These are phyloP conservation scores for Rhodocollybia butyracea DNA, from an alignment of 768 basidiomycete genomes.

Conservation along the genomic window DNA sequence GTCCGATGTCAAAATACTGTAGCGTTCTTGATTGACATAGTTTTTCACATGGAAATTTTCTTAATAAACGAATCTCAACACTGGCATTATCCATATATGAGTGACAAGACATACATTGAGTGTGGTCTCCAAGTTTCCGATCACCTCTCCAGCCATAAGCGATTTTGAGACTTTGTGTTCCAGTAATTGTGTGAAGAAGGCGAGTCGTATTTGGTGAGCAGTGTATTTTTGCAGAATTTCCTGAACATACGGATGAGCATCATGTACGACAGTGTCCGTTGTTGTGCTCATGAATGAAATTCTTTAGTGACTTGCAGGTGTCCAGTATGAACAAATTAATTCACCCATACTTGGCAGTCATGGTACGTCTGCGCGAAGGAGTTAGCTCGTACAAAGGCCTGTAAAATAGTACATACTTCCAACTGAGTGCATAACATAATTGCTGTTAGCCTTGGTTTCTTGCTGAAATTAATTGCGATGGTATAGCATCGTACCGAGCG, in stretches of 20 bases:
- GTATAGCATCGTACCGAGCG: slow-evolving; percentile 62
- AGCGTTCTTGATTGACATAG: slow-evolving; percentile 54
- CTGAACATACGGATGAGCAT: slow-evolving; percentile 35
- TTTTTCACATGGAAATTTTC: slow-evolving; percentile 97
- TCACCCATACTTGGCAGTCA: slow-evolving; percentile 90
- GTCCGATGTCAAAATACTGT: slow-evolving; percentile 47
- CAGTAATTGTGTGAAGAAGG: slow-evolving; percentile 89
- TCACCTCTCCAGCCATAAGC: slow-evolving; percentile 85
- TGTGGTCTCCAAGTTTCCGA: slow-evolving; percentile 73
- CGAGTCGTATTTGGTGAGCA: slow-evolving; percentile 84
- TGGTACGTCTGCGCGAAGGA: slow-evolving; percentile 76
- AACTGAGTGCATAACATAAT: slow-evolving; percentile 97
- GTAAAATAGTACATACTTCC: slow-evolving; percentile 53
- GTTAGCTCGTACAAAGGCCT: neutral
- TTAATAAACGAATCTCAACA: slow-evolving; percentile 24
- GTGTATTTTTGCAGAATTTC: slow-evolving; percentile 83
- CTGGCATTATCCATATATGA: slow-evolving; percentile 8
- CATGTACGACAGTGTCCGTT: neutral
- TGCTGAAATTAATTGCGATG: neutral
- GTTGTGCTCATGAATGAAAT: slow-evolving; percentile 76
- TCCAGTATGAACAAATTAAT: slow-evolving; percentile 98
- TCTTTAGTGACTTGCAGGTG: slow-evolving; percentile 98
- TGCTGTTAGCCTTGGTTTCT: slow-evolving; percentile 44
- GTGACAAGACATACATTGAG: slow-evolving; percentile 65
- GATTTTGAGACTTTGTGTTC: slow-evolving; percentile 90